Evolutionary conservation across 805 yeast genomes (phyloP).

Genomic region (Barnettozyma pratensis): DNA sequence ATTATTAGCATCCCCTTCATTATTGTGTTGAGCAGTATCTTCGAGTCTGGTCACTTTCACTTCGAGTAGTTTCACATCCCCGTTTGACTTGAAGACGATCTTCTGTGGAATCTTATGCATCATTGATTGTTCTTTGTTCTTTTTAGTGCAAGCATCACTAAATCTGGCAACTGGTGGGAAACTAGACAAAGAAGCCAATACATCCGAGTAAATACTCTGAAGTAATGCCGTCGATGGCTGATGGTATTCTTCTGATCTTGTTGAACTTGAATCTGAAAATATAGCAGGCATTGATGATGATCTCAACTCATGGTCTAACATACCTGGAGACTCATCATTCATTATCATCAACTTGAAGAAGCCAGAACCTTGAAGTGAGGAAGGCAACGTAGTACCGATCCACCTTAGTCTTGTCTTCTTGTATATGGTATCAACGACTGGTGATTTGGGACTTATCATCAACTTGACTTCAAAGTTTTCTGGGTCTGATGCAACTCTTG

Average conservation of each 20-base stretch:
- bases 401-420: constrained; percentile 32
- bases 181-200: constrained; percentile 7
- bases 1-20: no score
- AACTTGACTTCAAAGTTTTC: constrained; percentile 23
- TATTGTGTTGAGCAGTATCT: not conserved
- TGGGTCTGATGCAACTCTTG: constrained; percentile 7
- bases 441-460: constrained; percentile 27
- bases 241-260: not conserved
- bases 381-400: constrained; percentile 34
- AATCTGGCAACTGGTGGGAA: constrained; percentile 22
- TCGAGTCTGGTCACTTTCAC: constrained; percentile 1
- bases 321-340: constrained; percentile 30
- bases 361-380: constrained; percentile 31
- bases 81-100: constrained; percentile 13
- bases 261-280: no score
- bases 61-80: constrained; percentile 21
- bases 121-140: not conserved
- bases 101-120: constrained; percentile 11
- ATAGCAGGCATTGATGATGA: not conserved
- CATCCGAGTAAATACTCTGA: not conserved
- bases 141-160: constrained; percentile 8
- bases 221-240: constrained; percentile 1
- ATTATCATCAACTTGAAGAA: constrained; percentile 30
- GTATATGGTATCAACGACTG: constrained; percentile 29
- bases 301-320: constrained; percentile 16